Percentiles rank a stretch among this genome's conserved stretches.
These are phyloP conservation scores for Rutstroemia sp. DNA, from an alignment of 2,329 filamentous ascomycete genomes.

Conservation along the genomic window DNA sequence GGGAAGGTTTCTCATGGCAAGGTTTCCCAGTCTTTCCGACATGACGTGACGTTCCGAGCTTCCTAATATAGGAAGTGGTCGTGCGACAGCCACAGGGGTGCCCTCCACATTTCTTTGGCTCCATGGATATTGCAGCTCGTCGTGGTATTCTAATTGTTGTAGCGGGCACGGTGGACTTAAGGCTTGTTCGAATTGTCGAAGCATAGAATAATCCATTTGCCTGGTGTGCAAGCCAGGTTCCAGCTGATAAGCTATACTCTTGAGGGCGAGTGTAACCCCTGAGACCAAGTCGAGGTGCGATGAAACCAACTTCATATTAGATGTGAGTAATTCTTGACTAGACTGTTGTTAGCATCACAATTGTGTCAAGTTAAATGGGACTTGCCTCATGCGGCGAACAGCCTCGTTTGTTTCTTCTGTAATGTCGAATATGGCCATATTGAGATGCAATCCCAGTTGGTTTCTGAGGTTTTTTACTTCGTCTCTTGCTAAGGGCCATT, in stretches of 20 bases:
- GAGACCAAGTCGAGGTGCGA: constrained; percentile 21
- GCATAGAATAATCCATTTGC: constrained; percentile 20
- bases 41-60: constrained; percentile 9
- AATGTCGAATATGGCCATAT: constrained; percentile 12
- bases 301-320: constrained; percentile 16
- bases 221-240: constrained; percentile 11
- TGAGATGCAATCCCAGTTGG: constrained; percentile 18
- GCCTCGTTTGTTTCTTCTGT: constrained; percentile 13
- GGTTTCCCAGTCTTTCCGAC: constrained; percentile 17
- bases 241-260: constrained; percentile 18
- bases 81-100: constrained; percentile 5
- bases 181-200: constrained; percentile 21
- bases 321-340: neutral
- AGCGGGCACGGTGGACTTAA: constrained; percentile 16
- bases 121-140: neutral
- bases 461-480: constrained; percentile 14
- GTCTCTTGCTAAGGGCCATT: constrained; percentile 18
- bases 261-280: constrained; percentile 17
- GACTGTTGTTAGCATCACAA: neutral
- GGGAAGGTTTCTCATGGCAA: constrained; percentile 14
- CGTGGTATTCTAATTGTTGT: constrained; percentile 9
- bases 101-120: neutral
- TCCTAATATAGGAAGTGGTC: neutral
- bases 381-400: constrained; percentile 14
- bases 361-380: neutral